Evolutionary conservation across 495 filamentous ascomycete species (phyloP).

Genomic region (Trichoderma orchidacearum): DNA sequence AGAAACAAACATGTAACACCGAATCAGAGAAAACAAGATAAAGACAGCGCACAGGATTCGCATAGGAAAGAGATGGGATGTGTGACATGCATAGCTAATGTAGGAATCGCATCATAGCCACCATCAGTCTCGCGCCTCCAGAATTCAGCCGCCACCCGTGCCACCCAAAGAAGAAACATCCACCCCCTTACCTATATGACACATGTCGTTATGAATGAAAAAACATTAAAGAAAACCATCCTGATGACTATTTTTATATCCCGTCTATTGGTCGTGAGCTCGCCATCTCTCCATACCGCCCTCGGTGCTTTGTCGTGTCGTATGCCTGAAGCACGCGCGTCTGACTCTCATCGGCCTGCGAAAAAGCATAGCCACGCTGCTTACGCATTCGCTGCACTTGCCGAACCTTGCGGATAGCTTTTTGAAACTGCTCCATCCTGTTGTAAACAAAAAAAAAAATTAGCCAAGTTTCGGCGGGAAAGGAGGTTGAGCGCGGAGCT

Average conservation of each 20-base stretch:
- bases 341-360: constrained; percentile 89
- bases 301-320: constrained; percentile 85
- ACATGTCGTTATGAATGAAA: not conserved
- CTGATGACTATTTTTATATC: not conserved
- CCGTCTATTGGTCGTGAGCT: constrained; percentile 25
- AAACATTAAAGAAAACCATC: not conserved
- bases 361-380: constrained; percentile 96
- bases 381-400: constrained; percentile 99
- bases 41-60: no score
- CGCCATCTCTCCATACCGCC: constrained; percentile 92
- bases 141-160: not conserved
- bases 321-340: constrained; percentile 91
- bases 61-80: not conserved
- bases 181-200: not conserved
- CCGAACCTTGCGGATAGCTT: constrained; percentile 94
- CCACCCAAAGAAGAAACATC: not conserved
- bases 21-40: not conserved
- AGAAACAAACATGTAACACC: not conserved
- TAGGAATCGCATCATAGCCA: not conserved
- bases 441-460: constrained; percentile 1
- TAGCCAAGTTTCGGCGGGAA: constrained; percentile 3
- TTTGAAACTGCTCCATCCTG: constrained; percentile 99
- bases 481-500: not conserved
- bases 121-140: not conserved
- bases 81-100: not conserved